Evolutionary conservation across 164 flowering plant genomes (phyloP), one percentile per base, ranked within the genome.

Genomic region (Magnolia sinica): DNA sequence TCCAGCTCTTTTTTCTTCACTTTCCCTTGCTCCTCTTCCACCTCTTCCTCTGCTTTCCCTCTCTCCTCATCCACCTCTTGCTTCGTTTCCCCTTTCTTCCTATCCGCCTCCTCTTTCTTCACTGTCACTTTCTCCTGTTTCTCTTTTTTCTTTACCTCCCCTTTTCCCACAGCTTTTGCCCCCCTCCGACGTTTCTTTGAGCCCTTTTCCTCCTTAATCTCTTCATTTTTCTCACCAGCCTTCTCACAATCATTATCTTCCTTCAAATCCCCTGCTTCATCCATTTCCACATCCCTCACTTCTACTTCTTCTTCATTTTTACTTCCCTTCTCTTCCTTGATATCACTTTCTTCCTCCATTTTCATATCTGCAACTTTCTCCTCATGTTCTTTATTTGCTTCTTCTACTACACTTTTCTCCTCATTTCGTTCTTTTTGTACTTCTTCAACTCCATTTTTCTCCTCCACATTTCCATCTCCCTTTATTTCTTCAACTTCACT

Each of bases 281-380:
- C 72, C 49, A 23, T 49, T 49, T 70, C 50, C 20, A 10, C 72
- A 14, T 70, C 13, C 49, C 72, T 10, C 50, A 4, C 23, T 70
- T 24, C 29, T 50, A 10, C 52, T 70, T 10, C 18, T 50, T 13
- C 52, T 45, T 71, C 20, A 31, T 70, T 11, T 45, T 68, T 52
- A 50, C 69, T 74, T 50, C 37, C 77, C 2, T 72, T 72, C 61
- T 72, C 74, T 72, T 52, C 59, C 52, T 52, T 55, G 31, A n/a
- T 61, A 10, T 58, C 74, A 50, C 61, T 64, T 69, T 68, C 66
- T 63, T 76, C 74, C 20, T 76, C 79, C 73, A 24, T 52, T 69
- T 73, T 76, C 70, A 59, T 71, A 59, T 55, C 64, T 3, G 50
- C 71, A 13, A 18, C 45, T 74, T 49, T 69, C 51, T 8, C 63